These are phyloP conservation scores for Cynanchum wilfordii DNA, from an alignment of 257 asterid species.

Conservation along the genomic window DNA sequence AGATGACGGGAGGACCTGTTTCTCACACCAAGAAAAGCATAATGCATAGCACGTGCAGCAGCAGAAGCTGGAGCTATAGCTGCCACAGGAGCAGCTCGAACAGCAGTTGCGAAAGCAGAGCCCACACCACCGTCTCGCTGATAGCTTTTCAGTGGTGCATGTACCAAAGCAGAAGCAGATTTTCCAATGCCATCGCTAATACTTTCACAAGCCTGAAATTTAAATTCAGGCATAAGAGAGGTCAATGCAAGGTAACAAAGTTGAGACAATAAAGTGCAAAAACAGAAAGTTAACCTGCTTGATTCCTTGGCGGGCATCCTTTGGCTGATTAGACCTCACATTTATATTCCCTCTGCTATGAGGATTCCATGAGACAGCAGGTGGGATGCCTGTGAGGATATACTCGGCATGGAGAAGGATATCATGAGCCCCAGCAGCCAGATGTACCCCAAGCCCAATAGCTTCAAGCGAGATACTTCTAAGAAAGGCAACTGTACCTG, in stretches of 20 bases:
- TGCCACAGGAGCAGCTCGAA: conserved; percentile 90
- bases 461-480: conserved; percentile 95
- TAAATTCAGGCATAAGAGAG: background rate
- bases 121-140: conserved; percentile 83
- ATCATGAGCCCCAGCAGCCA: conserved; percentile 95
- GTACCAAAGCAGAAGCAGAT: conserved; percentile 85
- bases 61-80: conserved; percentile 97
- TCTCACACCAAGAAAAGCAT: conserved; percentile 84
- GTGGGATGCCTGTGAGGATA: conserved; percentile 75
- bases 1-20: conserved; percentile 54
- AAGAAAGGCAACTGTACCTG: conserved; percentile 88
- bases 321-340: conserved; percentile 88
- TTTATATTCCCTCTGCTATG: conserved; percentile 47
- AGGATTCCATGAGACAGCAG: conserved; percentile 63
- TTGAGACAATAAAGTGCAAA: background rate
- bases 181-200: conserved; percentile 79
- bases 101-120: conserved; percentile 72
- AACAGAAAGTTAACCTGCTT: conserved; percentile 54
- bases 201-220: conserved; percentile 77
- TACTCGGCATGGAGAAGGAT: conserved; percentile 89
- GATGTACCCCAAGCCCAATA: conserved; percentile 89
- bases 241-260: background rate
- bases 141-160: conserved; percentile 65
- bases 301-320: conserved; percentile 86
- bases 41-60: conserved; percentile 78